Conservation (phyloP, 2,329 filamentous ascomycete genomes). For the Daldinia sp. region DNA sequence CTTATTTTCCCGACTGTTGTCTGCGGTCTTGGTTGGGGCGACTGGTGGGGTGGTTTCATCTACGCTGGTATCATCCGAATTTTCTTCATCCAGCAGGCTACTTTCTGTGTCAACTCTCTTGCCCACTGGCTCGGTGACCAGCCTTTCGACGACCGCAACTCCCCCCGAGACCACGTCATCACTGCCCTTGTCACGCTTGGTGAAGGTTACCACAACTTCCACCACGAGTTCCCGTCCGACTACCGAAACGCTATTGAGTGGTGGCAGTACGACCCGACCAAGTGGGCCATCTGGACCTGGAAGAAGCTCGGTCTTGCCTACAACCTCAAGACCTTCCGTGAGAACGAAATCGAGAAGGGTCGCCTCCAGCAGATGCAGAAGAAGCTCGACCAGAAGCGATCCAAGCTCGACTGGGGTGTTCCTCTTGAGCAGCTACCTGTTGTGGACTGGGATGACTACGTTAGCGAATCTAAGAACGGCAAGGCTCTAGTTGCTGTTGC, state of each 20-base stretch:
- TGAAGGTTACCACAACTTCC: constrained; percentile 78
- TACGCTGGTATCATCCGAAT: constrained; percentile 61
- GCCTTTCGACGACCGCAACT: constrained; percentile 76
- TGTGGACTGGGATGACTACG: constrained; percentile 67
- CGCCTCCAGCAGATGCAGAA: constrained; percentile 72
- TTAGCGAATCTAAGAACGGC: constrained; percentile 69
- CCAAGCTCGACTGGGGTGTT: constrained; percentile 70
- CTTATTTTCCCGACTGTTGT: constrained; percentile 57
- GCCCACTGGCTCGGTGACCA: constrained; percentile 67
- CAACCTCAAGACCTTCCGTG: constrained; percentile 72
- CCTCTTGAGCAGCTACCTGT: constrained; percentile 61
- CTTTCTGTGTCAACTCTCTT: constrained; percentile 63
- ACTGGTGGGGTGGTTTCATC: constrained; percentile 59
- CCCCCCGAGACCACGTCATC: constrained; percentile 72
- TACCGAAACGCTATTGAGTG: constrained; percentile 76
- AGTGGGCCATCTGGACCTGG: constrained; percentile 74
- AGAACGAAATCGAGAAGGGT: constrained; percentile 75
- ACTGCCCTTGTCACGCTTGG: constrained; percentile 73
- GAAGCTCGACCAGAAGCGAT: constrained; percentile 71
- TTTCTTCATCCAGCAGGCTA: constrained; percentile 61
- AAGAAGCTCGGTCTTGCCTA: constrained; percentile 73
- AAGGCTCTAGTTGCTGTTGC: constrained; percentile 67
- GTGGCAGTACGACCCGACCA: constrained; percentile 76
- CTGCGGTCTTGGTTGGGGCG: constrained; percentile 57
- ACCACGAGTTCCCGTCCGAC: constrained; percentile 76